phyloP scores from a whole-genome alignment of 805 yeast genomes.

The Hanseniaspora lindneri region DNA sequence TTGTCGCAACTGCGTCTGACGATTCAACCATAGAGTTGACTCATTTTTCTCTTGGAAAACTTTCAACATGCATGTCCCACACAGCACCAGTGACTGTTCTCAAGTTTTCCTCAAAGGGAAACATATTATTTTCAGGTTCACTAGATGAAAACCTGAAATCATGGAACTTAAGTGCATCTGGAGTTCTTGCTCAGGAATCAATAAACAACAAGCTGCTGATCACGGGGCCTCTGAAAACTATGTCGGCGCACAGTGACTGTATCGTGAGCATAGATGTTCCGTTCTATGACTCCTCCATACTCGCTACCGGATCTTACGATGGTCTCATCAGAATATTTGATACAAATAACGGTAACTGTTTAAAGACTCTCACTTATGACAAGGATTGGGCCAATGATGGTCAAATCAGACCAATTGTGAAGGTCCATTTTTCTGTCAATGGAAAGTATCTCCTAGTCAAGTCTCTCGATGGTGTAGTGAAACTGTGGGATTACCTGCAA shows the following conservation, averaged over 20 bases:
- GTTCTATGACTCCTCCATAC: conserved; percentile 64
- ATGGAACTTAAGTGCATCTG: conserved; percentile 60
- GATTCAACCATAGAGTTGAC: conserved; percentile 71
- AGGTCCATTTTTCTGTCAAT: conserved; percentile 65
- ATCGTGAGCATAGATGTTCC: conserved; percentile 64
- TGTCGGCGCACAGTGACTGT: conserved; percentile 90
- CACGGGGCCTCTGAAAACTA: conserved; percentile 60
- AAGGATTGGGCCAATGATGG: conserved; percentile 54
- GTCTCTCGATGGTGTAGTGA: conserved; percentile 63
- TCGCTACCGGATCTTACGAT: conserved; percentile 78
- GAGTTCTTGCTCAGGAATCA: conserved; percentile 7
- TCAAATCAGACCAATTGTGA: conserved; percentile 50
- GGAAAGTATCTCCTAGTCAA: conserved; percentile 67
- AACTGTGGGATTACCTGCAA: conserved; percentile 79
- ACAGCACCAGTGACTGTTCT: conserved; percentile 73
- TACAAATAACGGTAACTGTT: conserved; percentile 77
- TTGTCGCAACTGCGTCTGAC: conserved; percentile 76
- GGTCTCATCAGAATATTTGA: conserved; percentile 85
- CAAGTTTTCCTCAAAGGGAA: conserved; percentile 61
- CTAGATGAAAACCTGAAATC: conserved; percentile 83
- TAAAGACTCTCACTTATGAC: conserved; percentile 77
- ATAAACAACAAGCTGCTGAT: conserved; percentile 18
- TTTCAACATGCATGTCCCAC: conserved; percentile 53
- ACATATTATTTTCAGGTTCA: conserved; percentile 66
- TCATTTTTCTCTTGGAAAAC: conserved; percentile 39